phyloP scores from a whole-genome alignment of 2,329 filamentous ascomycete species.

The Pestalotiopsis sp. region DNA sequence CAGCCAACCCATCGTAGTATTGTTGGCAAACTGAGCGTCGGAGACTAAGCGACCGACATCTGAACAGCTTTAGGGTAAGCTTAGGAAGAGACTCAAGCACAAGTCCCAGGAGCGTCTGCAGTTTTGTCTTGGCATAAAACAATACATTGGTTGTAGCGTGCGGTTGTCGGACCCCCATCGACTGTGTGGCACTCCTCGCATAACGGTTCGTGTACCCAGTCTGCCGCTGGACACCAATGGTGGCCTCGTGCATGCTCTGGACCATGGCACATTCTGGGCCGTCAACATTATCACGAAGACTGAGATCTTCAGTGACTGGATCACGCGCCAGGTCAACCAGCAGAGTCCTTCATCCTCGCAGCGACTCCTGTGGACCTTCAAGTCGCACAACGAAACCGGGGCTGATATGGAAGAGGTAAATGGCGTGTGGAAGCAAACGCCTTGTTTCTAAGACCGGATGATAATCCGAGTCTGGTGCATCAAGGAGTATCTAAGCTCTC shows the following conservation, averaged over 20 bases:
- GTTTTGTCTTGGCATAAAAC: slow-evolving; percentile 47
- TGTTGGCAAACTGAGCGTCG: slow-evolving; percentile 27
- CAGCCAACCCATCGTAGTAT: slow-evolving; percentile 23
- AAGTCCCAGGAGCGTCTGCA: slow-evolving; percentile 45
- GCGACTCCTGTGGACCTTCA: slow-evolving; percentile 16
- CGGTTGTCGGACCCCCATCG: slow-evolving; percentile 37
- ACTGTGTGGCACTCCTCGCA: slow-evolving; percentile 46
- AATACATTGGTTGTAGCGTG: slow-evolving; percentile 27
- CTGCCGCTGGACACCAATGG: slow-evolving; percentile 47
- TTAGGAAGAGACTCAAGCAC: slow-evolving; percentile 50
- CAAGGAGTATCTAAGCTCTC: slow-evolving; percentile 19
- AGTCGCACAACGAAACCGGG: slow-evolving; percentile 7
- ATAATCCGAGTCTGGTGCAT: not conserved
- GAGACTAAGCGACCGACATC: slow-evolving; percentile 26
- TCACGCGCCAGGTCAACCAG: slow-evolving; percentile 24
- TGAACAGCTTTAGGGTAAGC: slow-evolving; percentile 43
- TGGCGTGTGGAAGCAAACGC: slow-evolving; percentile 41
- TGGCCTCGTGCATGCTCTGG: slow-evolving; percentile 48
- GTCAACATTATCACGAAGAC: slow-evolving; percentile 46
- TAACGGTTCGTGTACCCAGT: slow-evolving; percentile 49
- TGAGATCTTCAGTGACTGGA: slow-evolving; percentile 48
- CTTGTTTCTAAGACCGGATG: slow-evolving; percentile 47
- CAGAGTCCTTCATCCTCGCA: slow-evolving; percentile 24
- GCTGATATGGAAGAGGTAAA: slow-evolving; percentile 37
- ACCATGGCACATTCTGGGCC: slow-evolving; percentile 55